Evolutionary conservation across 495 filamentous ascomycete species (phyloP).

Genomic region (Annulohypoxylon bovei): DNA sequence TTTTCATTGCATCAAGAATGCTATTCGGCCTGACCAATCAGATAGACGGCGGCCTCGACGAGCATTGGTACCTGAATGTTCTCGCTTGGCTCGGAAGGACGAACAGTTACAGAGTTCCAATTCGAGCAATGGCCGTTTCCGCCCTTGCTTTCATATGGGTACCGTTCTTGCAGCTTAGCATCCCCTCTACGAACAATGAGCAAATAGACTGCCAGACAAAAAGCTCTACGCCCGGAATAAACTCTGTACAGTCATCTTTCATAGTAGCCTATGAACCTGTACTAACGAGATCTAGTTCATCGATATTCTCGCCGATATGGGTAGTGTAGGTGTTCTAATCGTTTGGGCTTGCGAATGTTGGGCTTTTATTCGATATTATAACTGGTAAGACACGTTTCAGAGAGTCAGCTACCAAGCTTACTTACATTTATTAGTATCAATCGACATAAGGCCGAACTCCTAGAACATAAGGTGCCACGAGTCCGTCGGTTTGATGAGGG

Average conservation of each 20-base stretch:
- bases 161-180: constrained; percentile 44
- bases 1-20: constrained; percentile 55
- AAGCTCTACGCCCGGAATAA: background rate
- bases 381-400: constrained; percentile 41
- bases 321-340: constrained; percentile 49
- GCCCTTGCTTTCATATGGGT: constrained; percentile 41
- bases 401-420: background rate
- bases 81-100: constrained; percentile 49
- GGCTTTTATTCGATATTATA: constrained; percentile 56
- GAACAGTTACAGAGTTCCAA: constrained; percentile 53
- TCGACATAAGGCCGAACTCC: constrained; percentile 41
- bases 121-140: constrained; percentile 53
- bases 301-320: constrained; percentile 46
- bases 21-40: constrained; percentile 53
- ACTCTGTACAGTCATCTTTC: background rate
- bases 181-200: background rate
- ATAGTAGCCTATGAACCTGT: background rate
- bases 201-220: background rate
- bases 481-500: constrained; percentile 46
- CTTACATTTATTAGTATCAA: constrained; percentile 45
- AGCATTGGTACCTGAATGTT: constrained; percentile 35
- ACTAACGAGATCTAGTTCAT: constrained; percentile 44
- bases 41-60: constrained; percentile 42
- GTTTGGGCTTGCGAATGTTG: constrained; percentile 56
- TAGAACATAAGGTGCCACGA: constrained; percentile 40